Evolutionary conservation across 768 basidiomycete species (phyloP), one percentile per base, ranked within the genome.

Genomic region (Russula virescens): DNA sequence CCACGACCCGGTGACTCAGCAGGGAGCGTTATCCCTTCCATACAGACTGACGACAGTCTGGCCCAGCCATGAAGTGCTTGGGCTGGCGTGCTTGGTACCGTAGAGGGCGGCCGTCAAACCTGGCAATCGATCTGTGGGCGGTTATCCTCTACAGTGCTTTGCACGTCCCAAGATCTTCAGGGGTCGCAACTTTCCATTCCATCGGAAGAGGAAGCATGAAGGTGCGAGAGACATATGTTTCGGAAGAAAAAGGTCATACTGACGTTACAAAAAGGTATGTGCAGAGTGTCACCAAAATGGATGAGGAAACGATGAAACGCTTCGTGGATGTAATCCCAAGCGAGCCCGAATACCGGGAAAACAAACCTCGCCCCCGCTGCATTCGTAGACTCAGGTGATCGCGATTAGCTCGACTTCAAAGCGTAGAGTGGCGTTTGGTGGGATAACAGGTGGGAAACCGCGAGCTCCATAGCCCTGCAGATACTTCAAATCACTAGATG

Each of bases 331-430:
- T 28, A 51, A 60, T 51, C 66, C 65, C 38, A 65, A 54, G 52
- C 55, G 54, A 58, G 66, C 61, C 63, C 66, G 40, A 53, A 54
- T 31, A 40, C 53, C 31, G 26, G 58, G 63, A 58, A 58, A 55
- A 31, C 47, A 54, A 61, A 25, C 43, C 54, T 55, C 55, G 34
- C n/a, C 51, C 46, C 52, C 51, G 48, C 52, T 21, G 31, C 26
- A 43, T n/a, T 57, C 38, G 56, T 55, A 9, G 55, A 28, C 55
- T 74, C 71, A 77, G 69, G 77, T 85, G 77, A 94, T 91, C 73
- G 81, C 78, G 61, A 93, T 64, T 52, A 95, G 79, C 75, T 94
- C 89, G 56, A 95, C 89, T 75, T 92, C 90, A 70, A 94, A 94
- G 64, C 75, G 80, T 73, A 95, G 80, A 14, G 81, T 84, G 5